Conservation (phyloP, 306 rosid genomes). For the Trifolium pratense region DNA sequence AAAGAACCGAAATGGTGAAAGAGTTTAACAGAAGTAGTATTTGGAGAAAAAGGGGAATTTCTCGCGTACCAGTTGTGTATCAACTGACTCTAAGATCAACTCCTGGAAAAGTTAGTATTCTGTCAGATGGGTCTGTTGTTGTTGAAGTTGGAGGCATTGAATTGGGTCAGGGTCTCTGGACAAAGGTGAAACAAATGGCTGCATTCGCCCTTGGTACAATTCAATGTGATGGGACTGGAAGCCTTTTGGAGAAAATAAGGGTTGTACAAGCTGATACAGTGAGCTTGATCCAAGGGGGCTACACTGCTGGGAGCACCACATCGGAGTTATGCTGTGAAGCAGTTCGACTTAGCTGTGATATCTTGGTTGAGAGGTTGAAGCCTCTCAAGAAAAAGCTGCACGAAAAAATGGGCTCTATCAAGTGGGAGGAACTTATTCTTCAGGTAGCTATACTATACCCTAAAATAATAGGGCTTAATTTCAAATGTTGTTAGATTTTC, state of each 20-base stretch:
- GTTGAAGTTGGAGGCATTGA: slow-evolving; percentile 97
- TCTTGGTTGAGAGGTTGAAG: slow-evolving; percentile 76
- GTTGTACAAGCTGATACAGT: slow-evolving; percentile 80
- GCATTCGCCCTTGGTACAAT: slow-evolving; percentile 73
- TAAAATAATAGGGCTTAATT: slow-evolving; percentile 5
- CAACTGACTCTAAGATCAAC: slow-evolving; percentile 58
- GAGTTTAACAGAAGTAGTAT: slow-evolving; percentile 67
- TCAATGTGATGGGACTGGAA: slow-evolving; percentile 53
- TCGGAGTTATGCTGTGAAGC: slow-evolving; percentile 96
- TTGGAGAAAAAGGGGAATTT: slow-evolving; percentile 85
- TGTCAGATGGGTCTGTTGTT: slow-evolving; percentile 70
- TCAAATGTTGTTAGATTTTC: slow-evolving; percentile 17
- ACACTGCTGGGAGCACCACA: slow-evolving; percentile 89
- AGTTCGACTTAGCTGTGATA: slow-evolving; percentile 72
- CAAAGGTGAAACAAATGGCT: slow-evolving; percentile 89
- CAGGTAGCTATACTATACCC: slow-evolving; percentile 56
- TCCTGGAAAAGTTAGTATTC: slow-evolving; percentile 81
- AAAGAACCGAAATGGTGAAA: slow-evolving; percentile 58
- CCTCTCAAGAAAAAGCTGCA: slow-evolving; percentile 69
- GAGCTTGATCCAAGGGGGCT: slow-evolving; percentile 90
- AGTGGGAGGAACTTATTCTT: slow-evolving; percentile 75
- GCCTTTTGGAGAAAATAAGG: slow-evolving; percentile 66
- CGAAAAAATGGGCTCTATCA: slow-evolving; percentile 60
- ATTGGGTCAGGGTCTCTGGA: slow-evolving; percentile 98
- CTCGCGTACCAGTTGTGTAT: slow-evolving; percentile 68